These are phyloP conservation scores for Xylaria curta DNA, from an alignment of 495 filamentous ascomycete genomes.

Conservation along the genomic window DNA sequence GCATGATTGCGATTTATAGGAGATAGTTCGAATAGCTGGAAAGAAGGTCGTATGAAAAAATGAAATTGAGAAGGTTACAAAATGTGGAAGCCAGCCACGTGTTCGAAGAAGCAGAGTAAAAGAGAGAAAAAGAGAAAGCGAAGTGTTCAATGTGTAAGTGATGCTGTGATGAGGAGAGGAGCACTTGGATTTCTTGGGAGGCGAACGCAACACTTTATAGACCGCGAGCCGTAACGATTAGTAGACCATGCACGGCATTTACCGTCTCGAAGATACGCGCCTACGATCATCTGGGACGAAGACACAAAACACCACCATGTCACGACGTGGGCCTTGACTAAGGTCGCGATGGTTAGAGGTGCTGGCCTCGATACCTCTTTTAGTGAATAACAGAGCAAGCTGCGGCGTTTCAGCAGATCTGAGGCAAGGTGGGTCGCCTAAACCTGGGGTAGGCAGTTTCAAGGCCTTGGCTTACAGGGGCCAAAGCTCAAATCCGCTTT, in stretches of 20 bases:
- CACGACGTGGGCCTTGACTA: constrained; percentile 2
- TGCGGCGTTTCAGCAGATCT: constrained; percentile 20
- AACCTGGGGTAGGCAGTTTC: constrained; percentile 19
- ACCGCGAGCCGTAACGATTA: background rate
- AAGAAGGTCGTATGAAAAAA: background rate
- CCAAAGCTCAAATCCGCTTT: background rate
- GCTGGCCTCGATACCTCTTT: background rate
- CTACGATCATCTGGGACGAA: background rate
- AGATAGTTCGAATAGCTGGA: background rate
- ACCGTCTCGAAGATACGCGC: constrained; percentile 8
- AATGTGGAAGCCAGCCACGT: constrained; percentile 26
- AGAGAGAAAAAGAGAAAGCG: constrained; percentile 10
- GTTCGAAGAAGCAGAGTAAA: constrained; percentile 1
- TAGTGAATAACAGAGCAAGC: constrained; percentile 1
- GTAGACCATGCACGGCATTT: background rate
- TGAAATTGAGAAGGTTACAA: background rate
- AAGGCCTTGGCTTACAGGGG: constrained; percentile 17
- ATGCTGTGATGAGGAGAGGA: constrained; percentile 15
- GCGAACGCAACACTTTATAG: constrained; percentile 16
- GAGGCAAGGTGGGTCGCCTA: constrained; percentile 24
- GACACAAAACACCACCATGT: constrained; percentile 22
- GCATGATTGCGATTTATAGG: constrained; percentile 30
- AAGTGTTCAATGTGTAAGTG: background rate
- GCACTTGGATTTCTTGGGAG: background rate
- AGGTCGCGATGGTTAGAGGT: background rate